Conservation (phyloP, 2,329 filamentous ascomycete genomes). For the Fusarium buxicola region DNA sequence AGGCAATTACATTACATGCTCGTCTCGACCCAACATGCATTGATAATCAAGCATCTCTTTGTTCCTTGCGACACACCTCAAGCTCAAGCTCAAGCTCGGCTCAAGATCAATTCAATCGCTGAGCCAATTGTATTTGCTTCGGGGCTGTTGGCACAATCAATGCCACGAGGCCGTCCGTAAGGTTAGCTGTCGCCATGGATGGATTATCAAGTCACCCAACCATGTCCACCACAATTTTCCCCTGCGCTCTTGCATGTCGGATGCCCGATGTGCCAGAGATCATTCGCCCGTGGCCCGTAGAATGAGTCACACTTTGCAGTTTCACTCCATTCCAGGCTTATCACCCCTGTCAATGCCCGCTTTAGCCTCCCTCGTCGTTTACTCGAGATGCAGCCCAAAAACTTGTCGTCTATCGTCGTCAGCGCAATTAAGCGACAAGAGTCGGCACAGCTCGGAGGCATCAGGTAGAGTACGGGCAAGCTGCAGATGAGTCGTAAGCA, state of each 20-base stretch:
- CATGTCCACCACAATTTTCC: conserved; percentile 14
- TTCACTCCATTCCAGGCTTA: conserved; percentile 45
- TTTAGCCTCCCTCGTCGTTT: conserved; percentile 38
- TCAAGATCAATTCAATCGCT: conserved; percentile 14
- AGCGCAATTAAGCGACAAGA: conserved; percentile 35
- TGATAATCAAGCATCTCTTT: conserved; percentile 5
- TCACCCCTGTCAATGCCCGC: conserved; percentile 39
- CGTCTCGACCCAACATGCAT: conserved; percentile 9
- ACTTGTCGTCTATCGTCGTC: conserved; percentile 27
- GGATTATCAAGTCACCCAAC: conserved; percentile 27
- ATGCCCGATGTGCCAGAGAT: conserved; percentile 35
- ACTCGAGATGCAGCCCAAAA: conserved; percentile 20
- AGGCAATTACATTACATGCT: conserved; percentile 14
- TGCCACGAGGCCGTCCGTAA: conserved; percentile 29
- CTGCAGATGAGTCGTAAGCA: conserved; percentile 9
- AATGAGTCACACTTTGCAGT: conserved; percentile 47
- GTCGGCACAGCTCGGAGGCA: background rate
- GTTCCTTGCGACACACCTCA: conserved; percentile 1
- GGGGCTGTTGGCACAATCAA: conserved; percentile 5
- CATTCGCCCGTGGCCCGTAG: conserved; percentile 38
- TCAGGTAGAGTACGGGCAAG: conserved; percentile 1
- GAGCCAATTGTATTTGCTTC: conserved; percentile 23
- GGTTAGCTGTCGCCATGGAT: conserved; percentile 15
- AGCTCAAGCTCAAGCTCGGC: conserved; percentile 21
- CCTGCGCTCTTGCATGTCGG: conserved; percentile 34